Evolutionary conservation across 306 rosid genomes (phyloP).

Genomic region (Vigna hirtella): DNA sequence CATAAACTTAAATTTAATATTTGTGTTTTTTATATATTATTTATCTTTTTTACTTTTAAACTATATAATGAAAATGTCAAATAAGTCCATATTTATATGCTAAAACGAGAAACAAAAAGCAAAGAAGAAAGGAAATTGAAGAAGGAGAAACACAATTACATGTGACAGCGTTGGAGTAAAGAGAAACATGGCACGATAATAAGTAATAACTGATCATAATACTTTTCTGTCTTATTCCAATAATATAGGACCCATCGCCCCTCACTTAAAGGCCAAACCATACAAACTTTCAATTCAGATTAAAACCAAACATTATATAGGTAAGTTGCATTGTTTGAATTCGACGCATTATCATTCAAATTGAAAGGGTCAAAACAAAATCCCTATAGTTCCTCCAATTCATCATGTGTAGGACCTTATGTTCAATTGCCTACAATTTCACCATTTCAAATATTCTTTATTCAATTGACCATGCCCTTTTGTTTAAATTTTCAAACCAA

Average conservation of each 20-base stretch:
- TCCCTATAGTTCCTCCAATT: constrained; percentile 29
- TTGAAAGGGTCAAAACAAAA: constrained; percentile 34
- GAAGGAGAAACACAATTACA: constrained; percentile 29
- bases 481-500: neutral
- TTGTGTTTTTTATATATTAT: no score
- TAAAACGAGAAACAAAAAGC: neutral
- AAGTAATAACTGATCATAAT: constrained; percentile 49
- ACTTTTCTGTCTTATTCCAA: constrained; percentile 54
- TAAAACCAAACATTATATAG: constrained; percentile 1
- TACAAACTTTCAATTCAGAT: constrained; percentile 14
- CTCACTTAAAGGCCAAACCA: constrained; percentile 46
- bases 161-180: constrained; percentile 48
- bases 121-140: no score
- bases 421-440: constrained; percentile 38
- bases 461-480: neutral
- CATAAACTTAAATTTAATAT: no score
- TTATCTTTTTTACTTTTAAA: no score
- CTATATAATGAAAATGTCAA: no score
- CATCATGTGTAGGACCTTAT: constrained; percentile 36
- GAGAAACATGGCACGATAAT: constrained; percentile 33
- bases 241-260: constrained; percentile 47
- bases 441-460: neutral
- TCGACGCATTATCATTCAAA: constrained; percentile 37
- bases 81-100: no score
- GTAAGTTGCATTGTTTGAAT: constrained; percentile 20